Evolutionary conservation across 345 rosid species (phyloP).

Genomic region (Draba incana): DNA sequence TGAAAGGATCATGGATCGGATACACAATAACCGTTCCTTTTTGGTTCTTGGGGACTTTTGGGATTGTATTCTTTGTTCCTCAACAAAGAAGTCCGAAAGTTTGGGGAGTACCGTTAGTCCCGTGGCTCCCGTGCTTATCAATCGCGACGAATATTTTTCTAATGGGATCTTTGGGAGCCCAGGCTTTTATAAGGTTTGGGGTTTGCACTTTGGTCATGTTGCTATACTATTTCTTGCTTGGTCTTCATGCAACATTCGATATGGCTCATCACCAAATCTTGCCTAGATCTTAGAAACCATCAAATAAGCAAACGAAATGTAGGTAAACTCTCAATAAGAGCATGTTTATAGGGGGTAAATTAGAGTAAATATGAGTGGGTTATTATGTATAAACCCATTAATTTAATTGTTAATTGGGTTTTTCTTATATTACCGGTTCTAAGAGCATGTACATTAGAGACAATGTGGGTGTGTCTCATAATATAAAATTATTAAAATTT

Average conservation of each 20-base stretch:
- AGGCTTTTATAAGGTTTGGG: slow-evolving; percentile 54
- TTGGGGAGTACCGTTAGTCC: slow-evolving; percentile 75
- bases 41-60: slow-evolving; percentile 61
- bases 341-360: too few species aligned
- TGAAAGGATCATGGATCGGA: slow-evolving; percentile 54
- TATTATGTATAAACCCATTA: too few species aligned
- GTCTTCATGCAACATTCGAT: slow-evolving; percentile 43
- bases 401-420: too few species aligned
- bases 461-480: too few species aligned
- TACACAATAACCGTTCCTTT: slow-evolving; percentile 47
- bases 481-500: too few species aligned
- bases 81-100: slow-evolving; percentile 56
- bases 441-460: too few species aligned
- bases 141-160: slow-evolving; percentile 56
- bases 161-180: slow-evolving; percentile 56
- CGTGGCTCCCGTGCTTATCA: slow-evolving; percentile 66
- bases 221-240: slow-evolving; percentile 34
- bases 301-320: not conserved
- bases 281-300: slow-evolving; percentile 5
- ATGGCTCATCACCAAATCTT: slow-evolving; percentile 40
- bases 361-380: too few species aligned
- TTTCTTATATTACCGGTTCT: too few species aligned
- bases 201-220: slow-evolving; percentile 40
- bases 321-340: not conserved
- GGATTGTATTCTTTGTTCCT: slow-evolving; percentile 44